A percentile compares a stretch with the other conserved stretches of the same genome.
These are phyloP conservation scores for Rosa hybrid DNA, from an alignment of 331 rosid species.

Conservation along the genomic window DNA sequence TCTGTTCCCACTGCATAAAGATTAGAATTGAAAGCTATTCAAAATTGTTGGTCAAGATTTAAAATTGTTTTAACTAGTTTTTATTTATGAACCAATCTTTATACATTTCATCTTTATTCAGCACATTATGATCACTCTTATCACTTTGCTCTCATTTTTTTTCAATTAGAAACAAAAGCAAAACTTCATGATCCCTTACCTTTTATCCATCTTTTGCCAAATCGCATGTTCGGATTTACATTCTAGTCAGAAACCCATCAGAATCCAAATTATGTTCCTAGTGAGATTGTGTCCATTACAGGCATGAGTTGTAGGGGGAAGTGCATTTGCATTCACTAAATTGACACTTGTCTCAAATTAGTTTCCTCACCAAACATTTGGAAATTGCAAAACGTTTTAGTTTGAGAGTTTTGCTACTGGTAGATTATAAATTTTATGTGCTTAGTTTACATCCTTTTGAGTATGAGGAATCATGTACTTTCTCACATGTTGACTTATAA, in stretches of 20 bases:
- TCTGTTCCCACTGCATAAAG: no score
- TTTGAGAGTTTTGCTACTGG: neutral
- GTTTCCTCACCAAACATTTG: neutral
- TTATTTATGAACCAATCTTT: neutral
- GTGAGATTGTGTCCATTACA: neutral
- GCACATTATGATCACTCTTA: neutral
- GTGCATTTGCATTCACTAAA: neutral
- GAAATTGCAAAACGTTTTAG: neutral
- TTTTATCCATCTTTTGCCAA: neutral
- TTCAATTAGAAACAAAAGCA: neutral
- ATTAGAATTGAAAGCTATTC: neutral
- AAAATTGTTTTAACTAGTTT: neutral
- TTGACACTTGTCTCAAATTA: neutral
- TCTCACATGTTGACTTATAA: conserved; percentile 11
- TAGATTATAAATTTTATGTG: neutral
- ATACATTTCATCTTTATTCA: neutral
- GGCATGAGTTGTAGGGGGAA: neutral
- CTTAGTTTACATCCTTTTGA: conserved; percentile 2
- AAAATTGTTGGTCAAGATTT: neutral
- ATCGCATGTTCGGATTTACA: neutral
- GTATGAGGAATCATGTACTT: conserved; percentile 6
- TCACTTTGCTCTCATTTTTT: neutral
- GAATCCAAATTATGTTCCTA: neutral
- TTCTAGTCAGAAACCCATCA: neutral
- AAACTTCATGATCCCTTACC: neutral